Evolutionary conservation across 2,329 filamentous ascomycete species (phyloP).

Genomic region (Dactylellina parvicollis): DNA sequence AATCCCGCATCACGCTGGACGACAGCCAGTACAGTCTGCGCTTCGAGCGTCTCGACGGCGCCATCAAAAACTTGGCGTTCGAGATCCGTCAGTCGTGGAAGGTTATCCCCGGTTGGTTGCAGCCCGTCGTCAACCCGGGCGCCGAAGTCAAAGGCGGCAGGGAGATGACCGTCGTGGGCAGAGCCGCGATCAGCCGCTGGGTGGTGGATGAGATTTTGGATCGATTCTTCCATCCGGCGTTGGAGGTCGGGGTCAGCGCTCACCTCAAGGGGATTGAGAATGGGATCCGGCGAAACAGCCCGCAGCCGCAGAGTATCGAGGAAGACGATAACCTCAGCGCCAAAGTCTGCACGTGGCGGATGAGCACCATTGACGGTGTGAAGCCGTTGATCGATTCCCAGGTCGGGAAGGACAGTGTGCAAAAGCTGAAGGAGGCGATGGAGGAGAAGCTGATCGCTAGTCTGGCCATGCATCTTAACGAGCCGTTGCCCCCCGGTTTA

Average conservation of each 20-base stretch:
- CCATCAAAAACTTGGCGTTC: conserved; percentile 93
- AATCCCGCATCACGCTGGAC: conserved; percentile 91
- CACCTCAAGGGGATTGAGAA: conserved; percentile 86
- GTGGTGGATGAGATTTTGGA: conserved; percentile 90
- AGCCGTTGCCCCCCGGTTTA: conserved; percentile 81
- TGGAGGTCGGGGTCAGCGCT: conserved; percentile 78
- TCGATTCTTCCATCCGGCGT: conserved; percentile 87
- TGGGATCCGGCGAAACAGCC: conserved; percentile 82
- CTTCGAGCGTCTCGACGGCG: conserved; percentile 89
- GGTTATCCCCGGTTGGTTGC: conserved; percentile 80
- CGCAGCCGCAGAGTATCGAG: conserved; percentile 78
- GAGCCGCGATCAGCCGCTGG: conserved; percentile 89
- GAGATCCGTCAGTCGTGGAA: conserved; percentile 96
- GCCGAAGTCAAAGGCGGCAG: conserved; percentile 88
- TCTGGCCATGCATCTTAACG: conserved; percentile 77
- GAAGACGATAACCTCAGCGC: conserved; percentile 87
- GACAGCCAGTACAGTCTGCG: conserved; percentile 91
- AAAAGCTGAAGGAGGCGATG: conserved; percentile 74
- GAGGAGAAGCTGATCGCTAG: conserved; percentile 74
- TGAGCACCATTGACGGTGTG: conserved; percentile 92
- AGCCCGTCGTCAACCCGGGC: conserved; percentile 81
- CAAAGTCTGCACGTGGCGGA: conserved; percentile 90
- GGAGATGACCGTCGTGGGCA: conserved; percentile 95
- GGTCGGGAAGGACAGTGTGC: conserved; percentile 73
- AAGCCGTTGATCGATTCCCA: conserved; percentile 74